Evolutionary conservation across 1,284 basidiomycete genomes (phyloP).

Genomic region (Puccinia polysora): DNA sequence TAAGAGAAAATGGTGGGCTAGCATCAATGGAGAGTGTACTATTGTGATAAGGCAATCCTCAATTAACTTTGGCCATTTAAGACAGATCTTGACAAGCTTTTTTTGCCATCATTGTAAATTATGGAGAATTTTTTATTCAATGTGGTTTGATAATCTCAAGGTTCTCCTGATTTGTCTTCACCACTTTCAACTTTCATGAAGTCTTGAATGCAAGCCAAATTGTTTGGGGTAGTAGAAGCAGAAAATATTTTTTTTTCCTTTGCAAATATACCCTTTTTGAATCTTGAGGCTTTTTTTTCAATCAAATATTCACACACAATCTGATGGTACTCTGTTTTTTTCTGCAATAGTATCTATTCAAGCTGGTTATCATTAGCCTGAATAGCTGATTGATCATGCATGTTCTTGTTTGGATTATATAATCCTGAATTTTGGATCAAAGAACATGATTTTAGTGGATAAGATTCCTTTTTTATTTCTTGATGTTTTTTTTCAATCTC

Average conservation of each 20-base stretch:
- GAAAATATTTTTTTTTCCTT: conserved; percentile 1
- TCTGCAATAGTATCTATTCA: neutral
- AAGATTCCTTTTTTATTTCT: neutral
- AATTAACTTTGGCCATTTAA: neutral
- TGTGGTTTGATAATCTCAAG: neutral
- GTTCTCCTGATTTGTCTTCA: neutral
- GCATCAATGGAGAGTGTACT: neutral
- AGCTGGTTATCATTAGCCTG: neutral
- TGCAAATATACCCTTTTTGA: conserved; percentile 26
- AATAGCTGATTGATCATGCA: neutral
- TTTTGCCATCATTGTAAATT: conserved; percentile 31
- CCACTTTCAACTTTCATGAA: conserved; percentile 19
- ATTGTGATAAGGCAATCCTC: neutral
- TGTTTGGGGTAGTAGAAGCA: neutral
- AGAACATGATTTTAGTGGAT: neutral
- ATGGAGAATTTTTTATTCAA: conserved; percentile 17
- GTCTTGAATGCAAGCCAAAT: conserved; percentile 7
- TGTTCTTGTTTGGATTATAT: neutral
- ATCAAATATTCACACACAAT: conserved; percentile 24
- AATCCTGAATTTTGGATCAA: neutral
- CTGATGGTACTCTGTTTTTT: conserved; percentile 32
- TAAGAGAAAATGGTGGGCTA: neutral
- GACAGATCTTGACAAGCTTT: conserved; percentile 34
- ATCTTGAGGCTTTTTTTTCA: conserved; percentile 2
- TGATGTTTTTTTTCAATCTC: conserved; percentile 17